Base-by-base conservation (phyloP, 2,329 filamentous ascomycete genomes). In the Botrytis tulipae region DNA sequence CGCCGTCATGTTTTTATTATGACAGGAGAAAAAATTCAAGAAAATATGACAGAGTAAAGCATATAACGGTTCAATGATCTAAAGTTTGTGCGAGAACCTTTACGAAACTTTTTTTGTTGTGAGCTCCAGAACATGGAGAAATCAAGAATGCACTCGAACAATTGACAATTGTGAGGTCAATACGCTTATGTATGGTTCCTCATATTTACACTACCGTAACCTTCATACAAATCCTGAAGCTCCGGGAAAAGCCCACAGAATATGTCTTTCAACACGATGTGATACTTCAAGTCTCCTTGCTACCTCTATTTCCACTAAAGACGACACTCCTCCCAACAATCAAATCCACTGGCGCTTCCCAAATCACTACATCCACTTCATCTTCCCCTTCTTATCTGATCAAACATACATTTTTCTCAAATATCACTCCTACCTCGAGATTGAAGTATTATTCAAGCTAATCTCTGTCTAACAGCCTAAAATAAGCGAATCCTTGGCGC, bases 1-100 rank as follows among this genome's bases (percentile, higher is more conserved):
- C 10, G 25, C 7, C 6, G 9, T 4, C 25, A n/a, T n/a, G 10
- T 14, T n/a, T n/a, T 14, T 51, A n/a, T 51, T 51, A 3, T 51
- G 5, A 1, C 6, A 51, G 25, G 5, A n/a, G 10, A 51, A 16
- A 5, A n/a, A 1, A 3, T 54, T 0, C 2, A 7, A n/a, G 18
- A n/a, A 18, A 18, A 2, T 0, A 14, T 51, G 1, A n/a, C n/a
- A 54, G 25, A 29, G 1, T 8, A 54, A 54, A 0, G 5, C 5
- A 29, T 6, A 29, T 18, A 8, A 54, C 4, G 0, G 2, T 14
- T 6, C 12, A 12, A 16, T 54, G 6, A 1, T 18, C 14, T 16
- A 16, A 3, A 18, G 1, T 54, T 29, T 54, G 0, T 18, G n/a
- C 8, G 3, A 29, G n/a, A 7, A 54, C 5, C 6, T 29, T 29